phyloP scores from a whole-genome alignment of 2,329 filamentous ascomycete genomes.

The Botrytis hyacinthi region DNA sequence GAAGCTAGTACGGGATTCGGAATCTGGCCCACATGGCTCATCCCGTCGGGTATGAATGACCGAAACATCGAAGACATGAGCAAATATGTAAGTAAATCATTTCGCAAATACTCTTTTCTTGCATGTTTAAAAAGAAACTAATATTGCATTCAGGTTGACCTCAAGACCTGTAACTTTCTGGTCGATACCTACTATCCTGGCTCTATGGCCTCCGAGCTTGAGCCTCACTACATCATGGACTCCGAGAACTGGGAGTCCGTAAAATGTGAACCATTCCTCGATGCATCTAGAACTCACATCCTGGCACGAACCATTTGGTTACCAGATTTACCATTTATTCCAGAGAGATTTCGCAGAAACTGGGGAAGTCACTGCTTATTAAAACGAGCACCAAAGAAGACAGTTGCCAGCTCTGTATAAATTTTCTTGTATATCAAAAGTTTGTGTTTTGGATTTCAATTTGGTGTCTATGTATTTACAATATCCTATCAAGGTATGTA shows the following conservation, averaged over 20 bases:
- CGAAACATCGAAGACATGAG: conserved; percentile 79
- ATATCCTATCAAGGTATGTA: conserved; percentile 16
- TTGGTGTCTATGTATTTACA: conserved; percentile 3
- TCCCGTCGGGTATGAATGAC: conserved; percentile 86
- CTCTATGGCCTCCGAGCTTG: conserved; percentile 58
- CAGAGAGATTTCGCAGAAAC: conserved; percentile 65
- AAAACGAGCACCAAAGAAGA: conserved; percentile 47
- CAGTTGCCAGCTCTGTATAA: conserved; percentile 4
- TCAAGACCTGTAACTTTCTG: conserved; percentile 75
- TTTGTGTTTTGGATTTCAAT: not conserved
- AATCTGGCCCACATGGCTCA: conserved; percentile 75
- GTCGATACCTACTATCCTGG: conserved; percentile 81
- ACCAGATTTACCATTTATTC: conserved; percentile 68
- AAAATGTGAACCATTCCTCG: conserved; percentile 75
- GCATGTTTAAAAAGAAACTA: not conserved
- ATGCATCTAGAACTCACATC: conserved; percentile 69
- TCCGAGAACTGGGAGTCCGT: conserved; percentile 73
- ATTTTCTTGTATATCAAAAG: conserved; percentile 6
- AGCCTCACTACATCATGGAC: conserved; percentile 79
- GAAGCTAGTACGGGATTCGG: conserved; percentile 67
- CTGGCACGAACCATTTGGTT: conserved; percentile 79
- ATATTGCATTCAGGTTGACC: conserved; percentile 51
- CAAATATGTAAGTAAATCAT: conserved; percentile 67
- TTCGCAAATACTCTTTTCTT: not conserved
- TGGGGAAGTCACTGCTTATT: conserved; percentile 91